Conservation (phyloP, 768 basidiomycete species). For the Amyloporia xantha region DNA sequence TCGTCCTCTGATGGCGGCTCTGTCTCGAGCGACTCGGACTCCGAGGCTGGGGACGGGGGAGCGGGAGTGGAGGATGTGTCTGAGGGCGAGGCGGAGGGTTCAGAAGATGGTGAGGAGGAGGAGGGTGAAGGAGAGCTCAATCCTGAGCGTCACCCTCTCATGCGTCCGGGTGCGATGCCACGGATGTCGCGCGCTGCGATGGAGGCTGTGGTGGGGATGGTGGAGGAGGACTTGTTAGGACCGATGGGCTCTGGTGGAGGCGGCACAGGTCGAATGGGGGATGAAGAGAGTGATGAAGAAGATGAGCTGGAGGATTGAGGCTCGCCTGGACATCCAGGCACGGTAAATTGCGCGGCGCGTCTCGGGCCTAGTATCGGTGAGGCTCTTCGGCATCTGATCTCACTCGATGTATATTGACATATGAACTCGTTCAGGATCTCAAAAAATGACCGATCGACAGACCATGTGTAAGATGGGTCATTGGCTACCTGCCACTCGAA, state of each 20-base stretch:
- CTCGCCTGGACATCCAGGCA: not conserved
- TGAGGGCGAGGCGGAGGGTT: conserved; percentile 28
- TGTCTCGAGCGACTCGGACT: conserved; percentile 6
- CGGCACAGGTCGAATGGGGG: conserved; percentile 17
- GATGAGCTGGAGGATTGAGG: conserved; percentile 45
- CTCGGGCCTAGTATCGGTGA: not conserved
- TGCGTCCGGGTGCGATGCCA: conserved; percentile 62
- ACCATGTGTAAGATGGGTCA: not conserved
- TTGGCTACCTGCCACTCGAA: not conserved
- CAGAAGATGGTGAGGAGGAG: conserved; percentile 30
- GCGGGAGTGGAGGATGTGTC: conserved; percentile 10
- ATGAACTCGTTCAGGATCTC: not conserved
- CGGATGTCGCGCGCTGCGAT: conserved; percentile 58
- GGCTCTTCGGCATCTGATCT: not conserved
- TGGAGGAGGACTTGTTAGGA: conserved; percentile 45
- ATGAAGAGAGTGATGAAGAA: conserved; percentile 37
- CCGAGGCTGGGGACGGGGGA: conserved; percentile 8
- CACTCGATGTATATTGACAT: not conserved
- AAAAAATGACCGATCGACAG: not conserved
- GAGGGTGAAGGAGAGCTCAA: conserved; percentile 43
- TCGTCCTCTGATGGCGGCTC: conserved; percentile 6
- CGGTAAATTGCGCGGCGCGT: not conserved
- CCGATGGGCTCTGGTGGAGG: conserved; percentile 11
- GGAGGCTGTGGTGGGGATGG: conserved; percentile 58
- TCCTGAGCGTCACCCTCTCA: conserved; percentile 51